A percentile compares a stretch with the other conserved stretches of the same genome.
phyloP scores from a whole-genome alignment of 371 early-diverging fungal genomes.

The Nematocida ironsii region DNA sequence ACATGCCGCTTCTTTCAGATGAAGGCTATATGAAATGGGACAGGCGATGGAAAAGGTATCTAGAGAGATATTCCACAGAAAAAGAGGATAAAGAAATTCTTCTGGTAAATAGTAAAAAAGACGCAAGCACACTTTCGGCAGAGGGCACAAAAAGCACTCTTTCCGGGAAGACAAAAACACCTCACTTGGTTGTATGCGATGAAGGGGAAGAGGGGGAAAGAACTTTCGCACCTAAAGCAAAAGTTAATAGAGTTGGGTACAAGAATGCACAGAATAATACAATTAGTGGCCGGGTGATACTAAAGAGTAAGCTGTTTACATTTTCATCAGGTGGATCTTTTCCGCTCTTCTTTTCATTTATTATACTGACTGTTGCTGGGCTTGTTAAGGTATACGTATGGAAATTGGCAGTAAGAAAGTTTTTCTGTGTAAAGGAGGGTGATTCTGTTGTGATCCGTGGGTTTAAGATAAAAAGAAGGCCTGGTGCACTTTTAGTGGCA shows the following conservation, averaged over 20 bases:
- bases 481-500: constrained; percentile 24
- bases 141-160: neutral
- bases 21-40: constrained; percentile 49
- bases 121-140: neutral
- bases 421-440: constrained; percentile 61
- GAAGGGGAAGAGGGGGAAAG: neutral
- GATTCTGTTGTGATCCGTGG: constrained; percentile 57
- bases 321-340: neutral
- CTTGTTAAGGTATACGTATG: constrained; percentile 65
- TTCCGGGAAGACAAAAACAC: neutral
- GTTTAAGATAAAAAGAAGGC: constrained; percentile 56
- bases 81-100: constrained; percentile 9
- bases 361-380: constrained; percentile 43
- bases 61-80: constrained; percentile 1
- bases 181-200: neutral
- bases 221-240: constrained; percentile 1
- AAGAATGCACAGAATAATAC: constrained; percentile 24
- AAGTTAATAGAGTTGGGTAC: constrained; percentile 22
- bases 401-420: constrained; percentile 60
- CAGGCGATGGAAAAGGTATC: constrained; percentile 25
- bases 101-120: neutral
- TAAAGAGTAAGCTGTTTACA: constrained; percentile 43
- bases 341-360: constrained; percentile 58
- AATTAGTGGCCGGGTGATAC: constrained; percentile 36
- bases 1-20: constrained; percentile 46